A percentile compares a stretch with the other conserved stretches of the same genome.
These are phyloP conservation scores for Phytophthora syringae DNA, from an alignment of 352 stramenopile species.

Conservation along the genomic window DNA sequence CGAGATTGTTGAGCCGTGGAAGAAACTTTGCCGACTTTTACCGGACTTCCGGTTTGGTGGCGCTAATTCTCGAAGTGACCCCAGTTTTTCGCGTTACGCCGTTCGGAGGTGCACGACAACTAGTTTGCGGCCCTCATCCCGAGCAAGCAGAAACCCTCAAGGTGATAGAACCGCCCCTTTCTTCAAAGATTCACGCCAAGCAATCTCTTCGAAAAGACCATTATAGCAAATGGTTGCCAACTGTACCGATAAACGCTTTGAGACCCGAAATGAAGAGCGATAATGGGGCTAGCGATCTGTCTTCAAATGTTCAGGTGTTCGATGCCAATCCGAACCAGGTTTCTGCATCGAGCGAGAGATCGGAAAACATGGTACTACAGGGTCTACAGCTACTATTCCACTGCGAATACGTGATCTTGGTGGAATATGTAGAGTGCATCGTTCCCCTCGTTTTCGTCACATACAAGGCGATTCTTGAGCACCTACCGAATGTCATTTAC, in stretches of 20 bases:
- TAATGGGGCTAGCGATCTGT: not conserved
- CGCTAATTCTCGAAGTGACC: conserved; percentile 1
- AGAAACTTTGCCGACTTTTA: not conserved
- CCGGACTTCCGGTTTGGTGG: not conserved
- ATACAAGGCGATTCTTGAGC: conserved; percentile 35
- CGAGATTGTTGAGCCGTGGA: not conserved
- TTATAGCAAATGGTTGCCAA: not conserved
- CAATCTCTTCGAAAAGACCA: not conserved
- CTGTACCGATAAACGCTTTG: not conserved
- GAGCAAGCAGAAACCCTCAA: not conserved
- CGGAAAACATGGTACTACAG: conserved; percentile 10
- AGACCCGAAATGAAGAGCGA: not conserved
- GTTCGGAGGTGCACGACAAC: not conserved
- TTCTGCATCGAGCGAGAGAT: not conserved
- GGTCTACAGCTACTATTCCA: conserved; percentile 36
- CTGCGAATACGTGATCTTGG: conserved; percentile 37
- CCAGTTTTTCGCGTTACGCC: conserved; percentile 1
- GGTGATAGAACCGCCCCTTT: not conserved
- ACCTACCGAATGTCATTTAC: conserved; percentile 42
- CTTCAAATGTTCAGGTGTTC: not conserved
- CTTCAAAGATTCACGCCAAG: not conserved
- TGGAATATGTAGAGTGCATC: conserved; percentile 45
- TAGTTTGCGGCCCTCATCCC: conserved; percentile 1
- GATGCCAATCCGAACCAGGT: not conserved
- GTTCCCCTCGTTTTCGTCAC: conserved; percentile 35